Conservation (phyloP, 2,329 filamentous ascomycete genomes). For the Penicillium sp. region DNA sequence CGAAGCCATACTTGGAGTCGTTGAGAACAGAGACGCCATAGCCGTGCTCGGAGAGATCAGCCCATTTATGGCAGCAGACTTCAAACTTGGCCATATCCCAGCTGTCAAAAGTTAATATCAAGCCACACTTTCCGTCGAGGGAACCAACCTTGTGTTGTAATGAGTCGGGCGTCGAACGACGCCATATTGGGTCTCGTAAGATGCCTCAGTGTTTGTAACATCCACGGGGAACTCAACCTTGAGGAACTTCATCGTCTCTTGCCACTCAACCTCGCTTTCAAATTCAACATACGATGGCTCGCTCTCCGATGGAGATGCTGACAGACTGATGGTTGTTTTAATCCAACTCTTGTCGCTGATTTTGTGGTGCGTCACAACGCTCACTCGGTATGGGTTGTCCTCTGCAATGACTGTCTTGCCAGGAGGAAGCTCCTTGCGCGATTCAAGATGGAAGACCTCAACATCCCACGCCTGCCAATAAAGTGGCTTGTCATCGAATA, state of each 20-base stretch:
- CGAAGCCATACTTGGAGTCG: slow-evolving; percentile 94
- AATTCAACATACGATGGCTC: slow-evolving; percentile 69
- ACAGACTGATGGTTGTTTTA: slow-evolving; percentile 76
- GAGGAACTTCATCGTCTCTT: slow-evolving; percentile 93
- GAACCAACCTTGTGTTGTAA: slow-evolving; percentile 75
- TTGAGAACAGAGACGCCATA: slow-evolving; percentile 92
- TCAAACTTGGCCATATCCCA: slow-evolving; percentile 99
- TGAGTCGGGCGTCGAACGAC: slow-evolving; percentile 85
- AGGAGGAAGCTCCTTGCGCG: slow-evolving; percentile 67
- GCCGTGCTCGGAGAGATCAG: slow-evolving; percentile 77
- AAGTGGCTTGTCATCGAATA: slow-evolving; percentile 94
- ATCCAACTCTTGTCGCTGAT: slow-evolving; percentile 84
- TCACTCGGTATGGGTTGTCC: slow-evolving; percentile 66
- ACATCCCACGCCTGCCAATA: slow-evolving; percentile 99
- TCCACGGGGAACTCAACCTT: slow-evolving; percentile 98
- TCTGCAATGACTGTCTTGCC: slow-evolving; percentile 66
- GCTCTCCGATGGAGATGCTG: slow-evolving; percentile 57
- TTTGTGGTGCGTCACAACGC: slow-evolving; percentile 73
- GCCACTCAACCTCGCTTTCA: slow-evolving; percentile 87
- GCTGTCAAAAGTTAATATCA: slow-evolving; percentile 35
- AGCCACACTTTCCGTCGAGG: no score
- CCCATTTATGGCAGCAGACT: slow-evolving; percentile 92
- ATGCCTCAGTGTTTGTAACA: slow-evolving; percentile 82
- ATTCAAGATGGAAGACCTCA: slow-evolving; percentile 89
- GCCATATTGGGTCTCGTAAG: slow-evolving; percentile 92